Evolutionary conservation across 345 rosid species (phyloP).

Genomic region (Camelina hispida): DNA sequence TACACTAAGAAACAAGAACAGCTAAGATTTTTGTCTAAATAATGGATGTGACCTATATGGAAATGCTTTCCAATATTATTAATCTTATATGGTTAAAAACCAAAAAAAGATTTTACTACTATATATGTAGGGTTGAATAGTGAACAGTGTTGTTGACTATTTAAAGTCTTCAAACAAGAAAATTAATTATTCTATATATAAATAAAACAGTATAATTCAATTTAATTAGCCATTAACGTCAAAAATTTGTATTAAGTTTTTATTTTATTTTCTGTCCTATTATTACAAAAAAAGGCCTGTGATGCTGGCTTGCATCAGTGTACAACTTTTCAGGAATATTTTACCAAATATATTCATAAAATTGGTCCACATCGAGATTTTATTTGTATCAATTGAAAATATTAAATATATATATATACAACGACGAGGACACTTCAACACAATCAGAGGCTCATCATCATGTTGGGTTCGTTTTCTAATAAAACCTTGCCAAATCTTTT

Average conservation of each 20-base stretch:
- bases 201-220: background rate
- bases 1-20: background rate
- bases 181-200: background rate
- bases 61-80: background rate
- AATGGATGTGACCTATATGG: background rate
- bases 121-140: slow-evolving; percentile 8
- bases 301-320: slow-evolving; percentile 41
- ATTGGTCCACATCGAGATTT: slow-evolving; percentile 27
- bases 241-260: background rate
- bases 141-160: slow-evolving; percentile 4
- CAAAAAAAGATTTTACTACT: slow-evolving; percentile 1
- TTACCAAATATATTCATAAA: slow-evolving; percentile 1
- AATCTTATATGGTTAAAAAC: background rate
- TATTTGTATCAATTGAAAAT: slow-evolving; percentile 1
- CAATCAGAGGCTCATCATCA: slow-evolving; percentile 43
- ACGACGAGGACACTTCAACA: slow-evolving; percentile 32
- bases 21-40: background rate
- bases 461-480: slow-evolving; percentile 36
- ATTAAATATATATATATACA: no score
- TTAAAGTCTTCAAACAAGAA: background rate
- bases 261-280: slow-evolving; percentile 5
- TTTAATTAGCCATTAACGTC: slow-evolving; percentile 1
- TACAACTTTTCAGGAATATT: slow-evolving; percentile 36
- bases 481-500: slow-evolving; percentile 29
- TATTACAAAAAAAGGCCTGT: slow-evolving; percentile 15